These are phyloP conservation scores for Scedosporium dehoogii DNA, from an alignment of 2,329 filamentous ascomycete species.

Conservation along the genomic window DNA sequence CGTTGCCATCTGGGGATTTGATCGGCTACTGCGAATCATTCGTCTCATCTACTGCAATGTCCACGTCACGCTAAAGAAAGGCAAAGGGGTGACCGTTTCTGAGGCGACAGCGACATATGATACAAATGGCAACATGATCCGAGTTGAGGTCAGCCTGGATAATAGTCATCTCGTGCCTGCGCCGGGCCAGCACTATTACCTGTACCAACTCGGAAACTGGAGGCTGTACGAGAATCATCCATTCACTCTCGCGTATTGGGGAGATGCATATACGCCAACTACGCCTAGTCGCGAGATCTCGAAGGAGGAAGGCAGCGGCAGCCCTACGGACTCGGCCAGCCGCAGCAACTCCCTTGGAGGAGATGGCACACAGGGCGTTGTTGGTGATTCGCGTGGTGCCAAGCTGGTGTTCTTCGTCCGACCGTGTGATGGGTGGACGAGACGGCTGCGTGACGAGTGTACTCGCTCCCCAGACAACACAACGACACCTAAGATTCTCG, in stretches of 20 bases:
- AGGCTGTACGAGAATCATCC: slow-evolving; percentile 39
- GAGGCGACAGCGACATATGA: no score
- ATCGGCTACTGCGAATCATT: no score
- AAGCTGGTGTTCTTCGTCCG: slow-evolving; percentile 31
- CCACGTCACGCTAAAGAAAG: no score
- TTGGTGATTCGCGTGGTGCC: background rate
- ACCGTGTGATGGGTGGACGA: slow-evolving; percentile 33
- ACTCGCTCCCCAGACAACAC: background rate
- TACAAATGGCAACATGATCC: no score
- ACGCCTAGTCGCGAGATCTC: background rate
- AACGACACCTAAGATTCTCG: background rate
- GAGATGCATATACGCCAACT: background rate
- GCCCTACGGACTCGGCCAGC: background rate
- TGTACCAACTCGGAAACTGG: slow-evolving; percentile 28
- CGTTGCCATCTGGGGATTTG: no score
- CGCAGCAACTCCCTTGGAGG: background rate
- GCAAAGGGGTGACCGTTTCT: no score
- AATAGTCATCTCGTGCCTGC: no score
- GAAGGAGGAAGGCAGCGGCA: background rate
- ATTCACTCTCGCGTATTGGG: slow-evolving; percentile 29
- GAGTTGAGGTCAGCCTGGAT: no score
- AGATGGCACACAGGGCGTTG: background rate
- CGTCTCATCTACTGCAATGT: no score
- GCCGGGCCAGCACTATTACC: slow-evolving; percentile 18
- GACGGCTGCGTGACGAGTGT: slow-evolving; percentile 20